Base-by-base conservation (phyloP, 1,284 basidiomycete genomes). In the Apiotrichum domesticum region DNA sequence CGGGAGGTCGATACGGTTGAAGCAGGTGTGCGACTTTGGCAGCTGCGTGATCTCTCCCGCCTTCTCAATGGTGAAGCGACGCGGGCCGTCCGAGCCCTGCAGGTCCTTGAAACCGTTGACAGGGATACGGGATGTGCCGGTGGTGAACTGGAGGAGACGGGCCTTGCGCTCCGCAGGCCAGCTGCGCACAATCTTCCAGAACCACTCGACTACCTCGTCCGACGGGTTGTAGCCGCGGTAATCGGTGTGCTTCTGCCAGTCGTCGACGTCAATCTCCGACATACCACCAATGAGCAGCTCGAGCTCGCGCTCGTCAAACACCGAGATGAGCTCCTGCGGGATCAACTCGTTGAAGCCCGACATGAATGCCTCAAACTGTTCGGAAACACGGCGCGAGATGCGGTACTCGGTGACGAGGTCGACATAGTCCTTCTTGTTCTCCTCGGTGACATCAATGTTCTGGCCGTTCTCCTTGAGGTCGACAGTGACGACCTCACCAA, bases 51-150 rank as follows among this genome's bases (percentile, higher is more conserved):
- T 87, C 75, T 95, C 90, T n/a, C 92, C 92, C 49, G 87, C 88
- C 77, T 95, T 96, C 78, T 96, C 93, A 64, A 97, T 95, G 13
- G 92, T 96, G 77, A 96, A 96, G 59, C 92, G 81, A 53, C 92
- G 81, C 4, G 96, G 95, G 1, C 95, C 95, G 74, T 98, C 95
- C 1, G 90, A 94, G 6, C 95, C 95, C 78, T 98, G 95, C 34
- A 99, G 80, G 70, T 98, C 96, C 77, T 98, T 98, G 83, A 98
- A 98, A 1, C 96, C 96, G 75, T 97, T 97, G 74, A 98, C 96
- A 5, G 96, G 96, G 56, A 98, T 92, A 66, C 95, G 83, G 39
- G 90, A 94, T 8, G 96, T 98, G 44, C 96, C 96, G 4, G 96
- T 98, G 6, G 94, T 93, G 76, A 99, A 98, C 77, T 98, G 95